Evolutionary conservation across 2,329 filamentous ascomycete genomes (phyloP), one percentile per base, ranked within the genome.

Genomic region (Chaetomiaceae sp.): DNA sequence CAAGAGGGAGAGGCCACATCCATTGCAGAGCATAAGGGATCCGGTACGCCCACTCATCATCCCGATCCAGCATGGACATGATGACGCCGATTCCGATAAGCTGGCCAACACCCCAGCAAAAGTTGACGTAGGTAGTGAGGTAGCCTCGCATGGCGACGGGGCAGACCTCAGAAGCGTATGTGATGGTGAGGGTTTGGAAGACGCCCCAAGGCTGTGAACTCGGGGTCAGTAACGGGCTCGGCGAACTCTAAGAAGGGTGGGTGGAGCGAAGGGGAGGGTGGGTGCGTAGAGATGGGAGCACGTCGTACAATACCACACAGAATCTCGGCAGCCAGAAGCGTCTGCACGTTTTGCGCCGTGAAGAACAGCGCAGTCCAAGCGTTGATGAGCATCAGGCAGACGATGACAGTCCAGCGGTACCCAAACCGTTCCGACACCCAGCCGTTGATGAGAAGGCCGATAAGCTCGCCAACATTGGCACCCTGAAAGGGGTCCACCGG

Each of bases 101-200:
- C 66, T 89, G 85, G 16, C 86, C 86, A n/a, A 88, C 70, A 30
- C 83, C 85, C 84, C 85, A 89, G 74, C 85, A 88, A 62, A 86
- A 83, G 70, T 87, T 87, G 68, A 87, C 81, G 56, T 87, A 89
- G 6, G 85, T 87, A 1, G 85, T 88, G 56, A 86, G 68, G 62
- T 85, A 86, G 48, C 84, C 84, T 54, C 86, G 80, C 46, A 89
- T 75, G 40, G 83, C 81, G 6, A 89, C 78, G 3, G 86, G 86
- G 62, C 84, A 87, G 52, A 89, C 85, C 62, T 88, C 85, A 48
- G 81, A 82, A 25, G 83, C 84, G 60, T 87, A 87, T 1, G 83
- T 82, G 54, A 82, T 77, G 55, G 77, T 79, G 33, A 82, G 67
- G 25, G 73, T 66, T 53, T 70, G 67, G 57, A 72, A 73, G 10